Evolutionary conservation across 2,329 filamentous ascomycete species (phyloP).

Genomic region (Calonectria hawksworthii): DNA sequence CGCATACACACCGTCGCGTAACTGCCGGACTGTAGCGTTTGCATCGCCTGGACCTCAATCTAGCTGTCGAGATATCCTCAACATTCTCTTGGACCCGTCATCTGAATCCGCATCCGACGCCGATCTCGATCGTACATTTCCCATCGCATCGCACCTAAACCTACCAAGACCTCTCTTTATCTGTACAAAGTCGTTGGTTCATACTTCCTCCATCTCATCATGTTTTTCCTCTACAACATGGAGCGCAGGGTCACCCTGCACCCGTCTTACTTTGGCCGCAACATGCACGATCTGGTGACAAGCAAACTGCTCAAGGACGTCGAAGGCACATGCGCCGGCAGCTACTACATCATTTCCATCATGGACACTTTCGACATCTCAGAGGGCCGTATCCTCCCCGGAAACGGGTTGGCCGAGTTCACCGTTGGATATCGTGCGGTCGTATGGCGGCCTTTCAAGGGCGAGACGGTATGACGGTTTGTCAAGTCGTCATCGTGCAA

Average conservation of each 20-base stretch:
- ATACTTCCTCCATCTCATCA: constrained; percentile 54
- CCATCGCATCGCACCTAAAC: constrained; percentile 12
- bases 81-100: background rate
- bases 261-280: constrained; percentile 95
- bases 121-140: background rate
- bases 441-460: constrained; percentile 97
- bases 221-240: constrained; percentile 99
- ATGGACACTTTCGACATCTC: constrained; percentile 97
- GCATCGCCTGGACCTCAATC: background rate
- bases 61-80: background rate
- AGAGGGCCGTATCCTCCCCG: constrained; percentile 91
- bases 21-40: background rate
- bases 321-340: constrained; percentile 94
- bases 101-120: background rate
- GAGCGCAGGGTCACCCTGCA: constrained; percentile 95
- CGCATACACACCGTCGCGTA: background rate
- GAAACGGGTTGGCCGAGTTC: constrained; percentile 93
- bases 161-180: constrained; percentile 6
- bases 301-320: constrained; percentile 92
- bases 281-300: constrained; percentile 92
- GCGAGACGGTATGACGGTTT: constrained; percentile 83
- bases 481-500: constrained; percentile 32
- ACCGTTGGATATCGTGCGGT: constrained; percentile 96
- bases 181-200: constrained; percentile 21
- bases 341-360: constrained; percentile 98